Evolutionary conservation across 1,284 basidiomycete species (phyloP), one percentile per base, ranked within the genome.

Genomic region (Xerocomus minutiporus): DNA sequence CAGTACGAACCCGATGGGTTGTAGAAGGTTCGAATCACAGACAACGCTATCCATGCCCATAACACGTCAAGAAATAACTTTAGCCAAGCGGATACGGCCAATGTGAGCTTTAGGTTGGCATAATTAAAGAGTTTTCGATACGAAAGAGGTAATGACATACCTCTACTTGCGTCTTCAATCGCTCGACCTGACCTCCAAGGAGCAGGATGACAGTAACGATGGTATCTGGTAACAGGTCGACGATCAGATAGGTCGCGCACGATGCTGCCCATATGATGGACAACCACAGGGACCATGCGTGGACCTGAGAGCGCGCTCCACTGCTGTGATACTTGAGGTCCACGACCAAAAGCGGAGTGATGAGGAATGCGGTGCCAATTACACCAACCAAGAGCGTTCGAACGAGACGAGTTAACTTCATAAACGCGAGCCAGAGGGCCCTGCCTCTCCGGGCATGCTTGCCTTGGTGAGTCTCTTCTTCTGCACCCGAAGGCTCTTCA

Each of bases 241-340:
- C 84, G 38, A 84, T 54, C 32, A 89, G 61, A 59, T 79, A 82
- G 1, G 84, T 87, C 1, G 66, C 69, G 58, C 83, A 84, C 9
- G 72, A 75, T 35, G 82, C 73, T n/a, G 80, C 82, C 85, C 86
- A 90, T 23, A 77, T 74, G 42, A 88, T 78, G 8, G 84, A 73
- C 35, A 88, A 61, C 87, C 88, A 90, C 34, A 89, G 68, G 4
- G 84, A 87, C 86, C 86, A 88, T 5, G 78, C 75, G 55, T 79
- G 76, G 7, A 87, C 81, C 57, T 87, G 82, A 13, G 73, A 68
- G 50, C 75, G 75, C 11, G 73, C 79, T 15, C 71, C 79, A 25
- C 54, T 55, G 44, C 70, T 68, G 51, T 71, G 72, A 65, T 87
- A 90, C 50, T 76, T 76, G 50, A 88, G 67, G 55, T 83, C 72